phyloP scores from a whole-genome alignment of 495 filamentous ascomycete species.

The Daldinia bambusicola region DNA sequence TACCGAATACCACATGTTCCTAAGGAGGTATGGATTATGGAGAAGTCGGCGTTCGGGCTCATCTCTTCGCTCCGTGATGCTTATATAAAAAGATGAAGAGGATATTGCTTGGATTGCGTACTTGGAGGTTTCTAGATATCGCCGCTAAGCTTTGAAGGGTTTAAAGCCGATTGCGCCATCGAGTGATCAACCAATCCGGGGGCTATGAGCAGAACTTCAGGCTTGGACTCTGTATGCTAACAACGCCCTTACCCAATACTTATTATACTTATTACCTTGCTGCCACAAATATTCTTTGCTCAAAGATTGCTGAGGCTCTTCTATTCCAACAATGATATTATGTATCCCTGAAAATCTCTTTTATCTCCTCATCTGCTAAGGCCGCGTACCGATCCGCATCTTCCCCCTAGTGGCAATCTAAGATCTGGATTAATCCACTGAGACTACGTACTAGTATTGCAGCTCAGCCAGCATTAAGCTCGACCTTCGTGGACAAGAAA shows the following conservation, averaged over 20 bases:
- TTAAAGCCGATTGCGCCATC: conserved; percentile 41
- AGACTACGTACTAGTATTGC: conserved; percentile 24
- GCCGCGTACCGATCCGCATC: conserved; percentile 9
- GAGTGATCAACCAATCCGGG: conserved; percentile 28
- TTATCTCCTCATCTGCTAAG: conserved; percentile 11
- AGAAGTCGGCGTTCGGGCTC: conserved; percentile 15
- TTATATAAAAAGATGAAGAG: not conserved
- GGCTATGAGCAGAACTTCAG: not conserved
- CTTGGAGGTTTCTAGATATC: conserved; percentile 5
- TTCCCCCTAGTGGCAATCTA: not conserved
- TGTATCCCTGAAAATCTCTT: not conserved
- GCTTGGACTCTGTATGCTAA: conserved; percentile 3
- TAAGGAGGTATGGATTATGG: not conserved
- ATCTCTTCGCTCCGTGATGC: not conserved
- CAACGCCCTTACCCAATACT: conserved; percentile 5
- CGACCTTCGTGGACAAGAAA: conserved; percentile 21
- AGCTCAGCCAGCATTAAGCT: conserved; percentile 13
- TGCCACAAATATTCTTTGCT: not conserved
- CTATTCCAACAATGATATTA: not conserved
- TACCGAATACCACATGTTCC: not conserved
- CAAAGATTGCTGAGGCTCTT: not conserved
- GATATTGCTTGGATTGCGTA: not conserved
- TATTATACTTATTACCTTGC: conserved; percentile 6
- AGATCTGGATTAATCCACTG: conserved; percentile 27
- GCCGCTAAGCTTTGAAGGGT: conserved; percentile 31